Percentiles rank a stretch among this genome's conserved stretches.
phyloP scores from a whole-genome alignment of 371 early-diverging fungal genomes.

The Mucor saturninus region DNA sequence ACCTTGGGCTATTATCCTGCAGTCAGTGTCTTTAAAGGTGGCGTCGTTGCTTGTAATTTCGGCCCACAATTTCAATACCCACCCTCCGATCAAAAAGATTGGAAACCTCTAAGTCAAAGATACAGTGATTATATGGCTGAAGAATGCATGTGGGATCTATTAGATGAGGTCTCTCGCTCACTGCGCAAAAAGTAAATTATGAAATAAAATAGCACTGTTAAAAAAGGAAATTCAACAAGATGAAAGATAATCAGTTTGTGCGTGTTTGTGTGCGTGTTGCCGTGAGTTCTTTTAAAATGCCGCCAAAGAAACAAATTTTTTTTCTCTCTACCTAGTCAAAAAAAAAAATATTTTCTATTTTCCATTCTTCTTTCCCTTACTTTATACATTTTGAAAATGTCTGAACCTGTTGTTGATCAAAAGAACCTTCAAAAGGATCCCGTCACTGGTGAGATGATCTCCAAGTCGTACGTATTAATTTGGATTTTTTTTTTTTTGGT shows the following conservation, averaged over 20 bases:
- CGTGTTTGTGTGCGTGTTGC: no score
- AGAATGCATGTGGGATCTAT: constrained; percentile 67
- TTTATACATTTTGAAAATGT: constrained; percentile 15
- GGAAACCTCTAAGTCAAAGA: constrained; percentile 66
- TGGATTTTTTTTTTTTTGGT: background rate
- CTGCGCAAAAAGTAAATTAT: constrained; percentile 18
- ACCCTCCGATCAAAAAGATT: constrained; percentile 53
- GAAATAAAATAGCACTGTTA: background rate
- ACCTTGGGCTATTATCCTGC: constrained; percentile 74
- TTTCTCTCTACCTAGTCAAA: no score
- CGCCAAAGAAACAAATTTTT: no score
- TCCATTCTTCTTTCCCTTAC: no score
- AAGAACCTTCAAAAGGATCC: constrained; percentile 85
- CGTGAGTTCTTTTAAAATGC: no score
- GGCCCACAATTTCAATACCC: constrained; percentile 71
- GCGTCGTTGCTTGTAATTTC: constrained; percentile 68
- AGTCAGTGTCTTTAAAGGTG: constrained; percentile 70
- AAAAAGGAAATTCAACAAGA: no score
- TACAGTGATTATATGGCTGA: constrained; percentile 68
- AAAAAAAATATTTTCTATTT: no score
- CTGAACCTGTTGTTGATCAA: constrained; percentile 41
- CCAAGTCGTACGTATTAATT: constrained; percentile 79
- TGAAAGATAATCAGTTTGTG: no score
- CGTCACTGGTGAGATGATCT: constrained; percentile 94
- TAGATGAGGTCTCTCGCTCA: constrained; percentile 64